Percentiles rank a stretch among this genome's conserved stretches.
These are phyloP conservation scores for Ceratocystis lukuohia DNA, from an alignment of 2,329 filamentous ascomycete genomes.

Conservation along the genomic window DNA sequence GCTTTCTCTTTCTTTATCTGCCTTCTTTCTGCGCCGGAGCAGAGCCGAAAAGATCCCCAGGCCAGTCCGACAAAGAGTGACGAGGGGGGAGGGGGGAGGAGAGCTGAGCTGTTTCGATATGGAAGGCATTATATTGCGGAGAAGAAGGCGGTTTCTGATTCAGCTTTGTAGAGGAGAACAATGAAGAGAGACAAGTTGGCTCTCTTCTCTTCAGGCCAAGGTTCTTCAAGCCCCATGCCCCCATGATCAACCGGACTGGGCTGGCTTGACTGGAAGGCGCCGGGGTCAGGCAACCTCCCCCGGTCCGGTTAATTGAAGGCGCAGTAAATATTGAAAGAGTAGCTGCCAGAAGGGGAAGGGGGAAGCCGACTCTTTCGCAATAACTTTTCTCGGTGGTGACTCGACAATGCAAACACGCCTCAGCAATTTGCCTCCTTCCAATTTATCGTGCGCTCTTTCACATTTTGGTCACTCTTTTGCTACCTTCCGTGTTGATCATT, in stretches of 20 bases:
- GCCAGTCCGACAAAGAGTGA: no score
- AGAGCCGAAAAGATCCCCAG: not conserved
- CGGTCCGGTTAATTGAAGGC: slow-evolving; percentile 1
- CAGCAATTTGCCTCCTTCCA: not conserved
- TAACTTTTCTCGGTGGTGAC: not conserved
- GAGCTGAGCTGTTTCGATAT: not conserved
- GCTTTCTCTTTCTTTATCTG: not conserved
- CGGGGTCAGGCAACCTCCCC: not conserved
- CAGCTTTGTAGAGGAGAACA: not conserved
- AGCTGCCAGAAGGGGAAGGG: not conserved
- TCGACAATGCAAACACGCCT: not conserved
- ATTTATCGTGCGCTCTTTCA: not conserved
- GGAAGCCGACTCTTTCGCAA: not conserved
- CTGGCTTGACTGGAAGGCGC: not conserved
- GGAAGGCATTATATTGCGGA: slow-evolving; percentile 3
- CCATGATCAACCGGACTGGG: not conserved
- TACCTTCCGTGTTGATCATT: no score
- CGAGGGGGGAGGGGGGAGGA: no score
- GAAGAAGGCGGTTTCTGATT: slow-evolving; percentile 4
- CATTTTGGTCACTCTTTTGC: no score
- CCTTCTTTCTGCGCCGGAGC: not conserved
- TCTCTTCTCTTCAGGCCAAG: not conserved
- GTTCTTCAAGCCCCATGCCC: not conserved
- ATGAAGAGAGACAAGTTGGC: no score
- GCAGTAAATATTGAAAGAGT: not conserved